phyloP scores from a whole-genome alignment of 352 stramenopile species.

The Globisporangium paroecandrum region DNA sequence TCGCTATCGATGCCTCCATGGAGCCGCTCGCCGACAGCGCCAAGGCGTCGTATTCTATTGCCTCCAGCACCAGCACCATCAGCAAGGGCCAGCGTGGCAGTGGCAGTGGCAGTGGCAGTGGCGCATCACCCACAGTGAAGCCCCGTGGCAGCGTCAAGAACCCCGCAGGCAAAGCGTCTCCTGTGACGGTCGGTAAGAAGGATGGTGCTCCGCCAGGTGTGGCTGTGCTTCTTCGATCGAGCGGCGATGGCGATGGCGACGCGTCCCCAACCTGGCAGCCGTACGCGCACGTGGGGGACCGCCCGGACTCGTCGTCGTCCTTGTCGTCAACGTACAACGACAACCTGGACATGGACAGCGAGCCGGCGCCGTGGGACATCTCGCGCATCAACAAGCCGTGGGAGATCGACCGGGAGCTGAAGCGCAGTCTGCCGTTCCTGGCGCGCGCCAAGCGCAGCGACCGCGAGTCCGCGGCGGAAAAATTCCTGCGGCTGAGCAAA shows the following conservation, averaged over 20 bases:
- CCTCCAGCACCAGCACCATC: background rate
- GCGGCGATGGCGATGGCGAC: background rate
- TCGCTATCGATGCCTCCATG: background rate
- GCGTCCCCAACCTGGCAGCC: background rate
- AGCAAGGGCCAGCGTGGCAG: background rate
- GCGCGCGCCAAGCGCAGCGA: slow-evolving; percentile 45
- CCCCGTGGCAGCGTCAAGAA: background rate
- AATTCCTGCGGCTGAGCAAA: slow-evolving; percentile 64
- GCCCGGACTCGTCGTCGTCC: background rate
- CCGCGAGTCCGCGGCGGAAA: slow-evolving; percentile 47
- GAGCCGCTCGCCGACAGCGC: slow-evolving; percentile 4
- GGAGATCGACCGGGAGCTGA: slow-evolving; percentile 65
- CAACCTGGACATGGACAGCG: background rate
- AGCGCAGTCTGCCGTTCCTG: slow-evolving; percentile 52
- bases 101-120: too few relatives aligned
- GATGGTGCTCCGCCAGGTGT: background rate
- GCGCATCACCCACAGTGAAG: background rate
- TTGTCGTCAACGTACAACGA: background rate
- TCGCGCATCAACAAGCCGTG: slow-evolving; percentile 68
- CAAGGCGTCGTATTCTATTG: background rate
- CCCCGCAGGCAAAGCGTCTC: background rate
- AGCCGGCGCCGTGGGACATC: slow-evolving; percentile 51
- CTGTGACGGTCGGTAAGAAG: background rate
- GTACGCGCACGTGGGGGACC: background rate
- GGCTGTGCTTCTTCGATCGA: too few relatives aligned